Percentiles rank a stretch among this genome's conserved stretches.
These are phyloP conservation scores for Aspergillus bridgeri DNA, from an alignment of 495 filamentous ascomycete genomes.

Conservation along the genomic window DNA sequence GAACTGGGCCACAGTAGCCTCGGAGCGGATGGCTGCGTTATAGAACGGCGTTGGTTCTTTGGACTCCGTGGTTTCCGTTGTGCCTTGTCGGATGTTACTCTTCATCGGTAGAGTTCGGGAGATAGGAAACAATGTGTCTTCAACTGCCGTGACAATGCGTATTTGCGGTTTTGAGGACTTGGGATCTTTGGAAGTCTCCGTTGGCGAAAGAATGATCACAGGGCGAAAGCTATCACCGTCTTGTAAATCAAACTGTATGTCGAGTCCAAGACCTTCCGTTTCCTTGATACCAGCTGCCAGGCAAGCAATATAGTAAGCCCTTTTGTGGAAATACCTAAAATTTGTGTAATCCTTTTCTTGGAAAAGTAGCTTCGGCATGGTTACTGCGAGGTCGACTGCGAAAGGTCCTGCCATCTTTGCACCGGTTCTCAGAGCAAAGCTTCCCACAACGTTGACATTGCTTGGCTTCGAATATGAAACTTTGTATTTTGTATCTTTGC, in stretches of 20 bases:
- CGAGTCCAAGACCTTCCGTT: constrained; percentile 46
- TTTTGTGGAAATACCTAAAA: constrained; percentile 89
- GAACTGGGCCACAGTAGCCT: constrained; percentile 67
- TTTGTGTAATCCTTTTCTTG: constrained; percentile 95
- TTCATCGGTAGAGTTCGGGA: constrained; percentile 66
- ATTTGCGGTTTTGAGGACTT: constrained; percentile 54
- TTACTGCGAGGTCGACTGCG: constrained; percentile 76
- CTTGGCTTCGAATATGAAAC: constrained; percentile 71
- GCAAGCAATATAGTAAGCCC: constrained; percentile 85
- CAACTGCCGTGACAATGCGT: constrained; percentile 71
- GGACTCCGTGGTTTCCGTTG: constrained; percentile 30
- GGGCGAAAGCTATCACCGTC: constrained; percentile 79
- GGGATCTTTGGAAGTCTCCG: constrained; percentile 22
- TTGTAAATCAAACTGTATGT: constrained; percentile 61
- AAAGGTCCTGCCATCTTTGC: constrained; percentile 54
- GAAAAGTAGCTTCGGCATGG: constrained; percentile 75
- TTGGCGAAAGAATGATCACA: constrained; percentile 55
- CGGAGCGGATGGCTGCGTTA: constrained; percentile 80
- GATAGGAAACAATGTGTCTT: constrained; percentile 61
- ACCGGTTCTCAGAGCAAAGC: constrained; percentile 75
- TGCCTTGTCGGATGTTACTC: constrained; percentile 59
- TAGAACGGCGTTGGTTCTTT: constrained; percentile 73
- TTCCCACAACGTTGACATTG: constrained; percentile 83
- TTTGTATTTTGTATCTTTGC: constrained; percentile 71
- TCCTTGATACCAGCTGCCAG: constrained; percentile 66